Base-by-base conservation (phyloP, 2,329 filamentous ascomycete genomes). In the Penicillium sp. region DNA sequence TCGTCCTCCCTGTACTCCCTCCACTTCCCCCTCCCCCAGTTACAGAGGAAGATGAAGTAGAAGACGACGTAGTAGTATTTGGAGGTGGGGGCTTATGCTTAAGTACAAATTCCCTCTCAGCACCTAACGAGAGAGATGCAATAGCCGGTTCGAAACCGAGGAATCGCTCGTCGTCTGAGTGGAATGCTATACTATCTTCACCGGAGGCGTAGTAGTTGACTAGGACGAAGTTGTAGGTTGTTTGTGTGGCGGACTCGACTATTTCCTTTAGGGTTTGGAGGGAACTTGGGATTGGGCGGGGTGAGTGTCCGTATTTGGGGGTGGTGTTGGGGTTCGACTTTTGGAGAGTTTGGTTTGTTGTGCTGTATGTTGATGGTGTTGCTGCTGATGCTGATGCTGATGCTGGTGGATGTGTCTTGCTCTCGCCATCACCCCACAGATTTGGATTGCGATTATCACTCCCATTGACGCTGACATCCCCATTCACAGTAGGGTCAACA, bases 191-290 rank as follows among this genome's bases (percentile, higher is more conserved):
- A 59, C 86, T 90, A 68, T 93, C 89, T 5, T 83, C 76, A 0
- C 89, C 89, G 3, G 82, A 83, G n/a, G 86, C 86, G 65, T 93
- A 93, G 73, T 93, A 93, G 65, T 93, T 93, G 4, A 93, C 87
- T 1, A 93, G 79, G 53, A 86, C 89, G 67, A 92, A 90, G 66
- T 93, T 93, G 72, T 88, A 93, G 1, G 66, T 79, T 62, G 83
- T 82, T n/a, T 79, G 80, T 0, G 87, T 89, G 0, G 83, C 82
- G 4, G 79, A 77, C 69, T 93, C 87, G 1, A 87, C 84, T 8
- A 84, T 78, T 27, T 70, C 73, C 8, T 85, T 81, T 7, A 93
- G 78, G 5, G 78, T 69, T 32, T 89, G 82, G 0, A 93, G 79
- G 61, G 88, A 91, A 48, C 80, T 72, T 0, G 89, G 89, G 1